Percentiles rank a stretch among this genome's conserved stretches.
These are phyloP conservation scores for Parastagonospora avenae DNA, from an alignment of 2,329 filamentous ascomycete species.

Conservation along the genomic window DNA sequence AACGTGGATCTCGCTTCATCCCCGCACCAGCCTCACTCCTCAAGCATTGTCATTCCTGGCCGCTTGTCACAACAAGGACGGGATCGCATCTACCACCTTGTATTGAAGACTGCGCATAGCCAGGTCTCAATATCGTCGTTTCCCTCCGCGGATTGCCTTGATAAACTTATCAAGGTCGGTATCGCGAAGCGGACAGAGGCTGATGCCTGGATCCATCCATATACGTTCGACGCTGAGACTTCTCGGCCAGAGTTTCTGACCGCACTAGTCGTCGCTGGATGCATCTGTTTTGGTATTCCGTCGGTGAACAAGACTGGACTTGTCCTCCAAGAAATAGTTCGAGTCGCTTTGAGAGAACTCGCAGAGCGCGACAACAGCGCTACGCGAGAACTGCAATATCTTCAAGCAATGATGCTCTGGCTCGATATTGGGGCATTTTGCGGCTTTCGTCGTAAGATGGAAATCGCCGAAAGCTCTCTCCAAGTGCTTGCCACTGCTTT, in stretches of 20 bases:
- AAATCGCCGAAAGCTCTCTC: slow-evolving; percentile 61
- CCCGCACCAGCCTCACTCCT: slow-evolving; percentile 32
- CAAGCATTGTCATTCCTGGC: slow-evolving; percentile 29
- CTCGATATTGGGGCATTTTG: slow-evolving; percentile 62
- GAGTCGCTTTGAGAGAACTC: slow-evolving; percentile 32
- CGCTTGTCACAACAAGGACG: slow-evolving; percentile 22
- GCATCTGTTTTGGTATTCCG: slow-evolving; percentile 39
- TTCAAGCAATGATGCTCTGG: slow-evolving; percentile 57
- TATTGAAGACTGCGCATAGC: slow-evolving; percentile 33
- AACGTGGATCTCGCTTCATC: slow-evolving; percentile 34
- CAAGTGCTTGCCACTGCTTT: slow-evolving; percentile 60
- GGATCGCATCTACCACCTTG: slow-evolving; percentile 38
- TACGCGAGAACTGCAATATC: slow-evolving; percentile 54
- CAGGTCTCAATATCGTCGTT: slow-evolving; percentile 36
- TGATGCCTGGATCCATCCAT: slow-evolving; percentile 43
- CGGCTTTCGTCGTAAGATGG: slow-evolving; percentile 61
- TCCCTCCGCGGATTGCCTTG: slow-evolving; percentile 34
- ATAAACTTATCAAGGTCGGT: slow-evolving; percentile 38
- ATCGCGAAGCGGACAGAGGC: slow-evolving; percentile 39
- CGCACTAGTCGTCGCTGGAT: slow-evolving; percentile 37
- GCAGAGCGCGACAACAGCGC: slow-evolving; percentile 37
- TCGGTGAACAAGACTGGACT: slow-evolving; percentile 37
- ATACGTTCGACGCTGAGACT: slow-evolving; percentile 30
- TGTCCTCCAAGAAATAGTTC: slow-evolving; percentile 36
- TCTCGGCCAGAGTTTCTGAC: slow-evolving; percentile 31